Conservation (phyloP, 2,329 filamentous ascomycete species). For the Clonostachys rosea region DNA sequence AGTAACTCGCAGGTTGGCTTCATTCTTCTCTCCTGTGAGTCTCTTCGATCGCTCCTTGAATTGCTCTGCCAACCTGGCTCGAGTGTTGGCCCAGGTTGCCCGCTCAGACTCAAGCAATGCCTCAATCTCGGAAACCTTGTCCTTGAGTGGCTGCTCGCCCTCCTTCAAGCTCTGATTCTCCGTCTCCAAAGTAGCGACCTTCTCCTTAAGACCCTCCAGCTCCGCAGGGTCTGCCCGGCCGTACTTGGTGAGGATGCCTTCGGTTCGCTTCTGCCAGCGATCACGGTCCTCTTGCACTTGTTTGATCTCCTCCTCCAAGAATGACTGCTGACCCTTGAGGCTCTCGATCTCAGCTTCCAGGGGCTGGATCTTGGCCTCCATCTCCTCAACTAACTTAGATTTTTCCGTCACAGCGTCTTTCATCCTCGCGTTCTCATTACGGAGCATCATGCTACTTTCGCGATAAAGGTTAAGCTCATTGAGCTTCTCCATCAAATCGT, state of each 20-base stretch:
- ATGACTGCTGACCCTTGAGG: constrained; percentile 74
- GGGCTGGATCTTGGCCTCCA: constrained; percentile 74
- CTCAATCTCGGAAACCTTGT: constrained; percentile 48
- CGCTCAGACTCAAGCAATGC: constrained; percentile 49
- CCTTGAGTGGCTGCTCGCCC: constrained; percentile 44
- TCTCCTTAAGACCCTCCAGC: constrained; percentile 81
- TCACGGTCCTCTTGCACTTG: constrained; percentile 89
- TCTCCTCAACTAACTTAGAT: constrained; percentile 66
- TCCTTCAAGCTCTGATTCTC: constrained; percentile 57
- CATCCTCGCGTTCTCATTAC: constrained; percentile 78
- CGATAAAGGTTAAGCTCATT: constrained; percentile 95
- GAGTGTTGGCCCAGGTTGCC: constrained; percentile 44
- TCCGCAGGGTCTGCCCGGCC: constrained; percentile 92
- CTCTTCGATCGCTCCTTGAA: constrained; percentile 56
- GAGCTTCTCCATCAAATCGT: constrained; percentile 88
- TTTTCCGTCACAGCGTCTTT: constrained; percentile 74
- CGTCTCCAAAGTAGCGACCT: constrained; percentile 59
- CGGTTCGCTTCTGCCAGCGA: constrained; percentile 91
- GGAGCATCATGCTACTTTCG: constrained; percentile 87
- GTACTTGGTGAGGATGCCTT: constrained; percentile 94
- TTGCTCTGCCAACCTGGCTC: constrained; percentile 53
- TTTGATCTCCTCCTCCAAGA: constrained; percentile 82
- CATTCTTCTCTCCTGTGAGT: constrained; percentile 48
- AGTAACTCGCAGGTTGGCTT: constrained; percentile 45
- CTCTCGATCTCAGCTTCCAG: constrained; percentile 76